A percentile compares a stretch with the other conserved stretches of the same genome.
phyloP scores from a whole-genome alignment of 306 rosid genomes.

The Luffa aegyptiaca region DNA sequence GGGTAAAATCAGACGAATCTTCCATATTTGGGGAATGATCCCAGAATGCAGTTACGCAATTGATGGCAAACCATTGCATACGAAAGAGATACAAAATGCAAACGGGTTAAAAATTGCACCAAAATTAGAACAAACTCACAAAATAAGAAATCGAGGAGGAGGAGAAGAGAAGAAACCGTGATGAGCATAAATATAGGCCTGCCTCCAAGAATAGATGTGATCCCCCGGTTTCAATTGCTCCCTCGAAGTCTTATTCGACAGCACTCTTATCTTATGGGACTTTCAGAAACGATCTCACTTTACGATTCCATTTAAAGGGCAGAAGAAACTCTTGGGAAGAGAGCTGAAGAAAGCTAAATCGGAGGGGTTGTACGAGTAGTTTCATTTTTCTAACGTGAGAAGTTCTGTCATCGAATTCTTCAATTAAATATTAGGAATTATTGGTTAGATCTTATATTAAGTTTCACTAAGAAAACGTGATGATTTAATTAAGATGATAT shows the following conservation, averaged over 20 bases:
- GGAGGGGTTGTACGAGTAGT: too few relatives aligned
- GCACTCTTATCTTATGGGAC: constrained; percentile 35
- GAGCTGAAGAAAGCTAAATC: neutral
- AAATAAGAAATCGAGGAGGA: neutral
- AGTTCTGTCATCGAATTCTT: too few relatives aligned
- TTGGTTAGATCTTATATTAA: too few relatives aligned
- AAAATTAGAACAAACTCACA: neutral
- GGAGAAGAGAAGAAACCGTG: constrained; percentile 38
- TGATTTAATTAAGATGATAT: too few relatives aligned
- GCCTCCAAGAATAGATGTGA: constrained; percentile 80
- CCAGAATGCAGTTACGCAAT: neutral
- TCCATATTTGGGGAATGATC: neutral
- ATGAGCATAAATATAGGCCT: constrained; percentile 56
- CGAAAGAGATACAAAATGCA: neutral
- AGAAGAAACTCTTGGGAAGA: neutral
- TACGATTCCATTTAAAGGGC: neutral
- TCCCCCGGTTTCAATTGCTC: constrained; percentile 45
- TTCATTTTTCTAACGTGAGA: too few relatives aligned
- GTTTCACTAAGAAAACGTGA: too few relatives aligned
- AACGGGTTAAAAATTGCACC: neutral
- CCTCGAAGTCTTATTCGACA: constrained; percentile 44
- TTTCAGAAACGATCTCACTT: neutral
- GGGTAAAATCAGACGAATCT: neutral
- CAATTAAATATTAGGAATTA: too few relatives aligned
- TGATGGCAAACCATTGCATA: neutral